Base-by-base conservation (phyloP, 768 basidiomycete species). In the Boletus rubroflammeus region DNA sequence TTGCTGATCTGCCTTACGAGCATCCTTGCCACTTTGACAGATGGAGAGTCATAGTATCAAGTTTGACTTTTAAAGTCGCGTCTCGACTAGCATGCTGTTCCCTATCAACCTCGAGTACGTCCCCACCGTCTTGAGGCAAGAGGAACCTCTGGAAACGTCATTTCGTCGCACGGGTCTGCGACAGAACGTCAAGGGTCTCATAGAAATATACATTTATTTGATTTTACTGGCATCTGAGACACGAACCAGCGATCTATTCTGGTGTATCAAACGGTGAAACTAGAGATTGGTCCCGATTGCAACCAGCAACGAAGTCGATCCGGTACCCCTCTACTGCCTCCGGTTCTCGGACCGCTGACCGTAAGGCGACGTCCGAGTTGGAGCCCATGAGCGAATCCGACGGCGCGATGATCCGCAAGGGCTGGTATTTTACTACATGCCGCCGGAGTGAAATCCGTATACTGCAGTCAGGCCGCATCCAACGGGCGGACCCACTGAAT, bases 41-140 rank as follows among this genome's bases (percentile, higher is more conserved):
- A 76, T 96, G 80, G 72, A 83, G 60, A 88, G 82, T 55, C 89
- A 91, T 68, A 94, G 91, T 65, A 91, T 93, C 78, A 96, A 91
- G 66, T 96, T 96, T 62, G 74, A 74, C 31, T 71, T 84, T 77
- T 72, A 59, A 41, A 53, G 40, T 53, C 6, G 11, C 15, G 5
- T 11, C 32, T 38, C 28, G 19, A n/a, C 35, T 26, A 25, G 35
- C n/a, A 31, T n/a, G 19, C 26, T 19, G 13, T 31, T 21, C 9
- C 25, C 45, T 19, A 2, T 14, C 14, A 13, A 29, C 23, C 8
- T 13, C 6, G 15, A 7, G 25, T 51, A 19, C 25, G 6, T 21
- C 25, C 31, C 26, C 4, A 9, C 25, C 14, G 19, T 31, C 9
- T 19, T 5, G 15, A 17, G 38, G 32, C 25, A 21, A 31, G 31